These are phyloP conservation scores for Wickerhamiella sorbophila DNA, from an alignment of 805 yeast species.

Conservation along the genomic window DNA sequence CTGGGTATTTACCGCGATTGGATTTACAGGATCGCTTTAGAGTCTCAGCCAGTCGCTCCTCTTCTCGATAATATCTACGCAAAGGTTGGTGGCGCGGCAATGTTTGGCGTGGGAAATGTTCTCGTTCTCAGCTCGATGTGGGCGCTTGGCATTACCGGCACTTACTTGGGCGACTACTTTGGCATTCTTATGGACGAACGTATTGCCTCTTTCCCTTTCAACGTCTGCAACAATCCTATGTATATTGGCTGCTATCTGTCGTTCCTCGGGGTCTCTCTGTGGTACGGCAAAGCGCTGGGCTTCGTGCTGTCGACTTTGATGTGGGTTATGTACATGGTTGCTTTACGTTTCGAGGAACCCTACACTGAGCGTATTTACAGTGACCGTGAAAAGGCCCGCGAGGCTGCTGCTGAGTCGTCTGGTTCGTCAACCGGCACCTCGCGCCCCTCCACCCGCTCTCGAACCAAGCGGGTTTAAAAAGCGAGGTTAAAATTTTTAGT, in stretches of 20 bases:
- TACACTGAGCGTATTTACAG: conserved; percentile 87
- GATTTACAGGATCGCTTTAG: conserved; percentile 52
- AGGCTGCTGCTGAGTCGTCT: not conserved
- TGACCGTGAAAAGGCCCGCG: conserved; percentile 32
- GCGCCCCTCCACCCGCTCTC: not conserved
- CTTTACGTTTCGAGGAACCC: conserved; percentile 85
- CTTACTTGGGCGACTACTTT: conserved; percentile 93
- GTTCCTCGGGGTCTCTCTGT: conserved; percentile 80
- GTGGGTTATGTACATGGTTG: conserved; percentile 66
- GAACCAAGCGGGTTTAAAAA: not conserved
- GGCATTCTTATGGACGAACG: conserved; percentile 86
- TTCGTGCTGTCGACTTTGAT: conserved; percentile 58
- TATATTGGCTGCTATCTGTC: conserved; percentile 83
- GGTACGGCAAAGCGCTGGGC: conserved; percentile 86
- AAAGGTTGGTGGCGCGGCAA: conserved; percentile 37
- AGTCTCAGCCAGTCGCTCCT: conserved; percentile 51
- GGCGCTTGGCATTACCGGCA: conserved; percentile 87
- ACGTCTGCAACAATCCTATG: conserved; percentile 86
- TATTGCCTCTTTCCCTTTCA: conserved; percentile 89
- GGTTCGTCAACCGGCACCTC: not conserved
- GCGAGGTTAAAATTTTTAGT: not conserved
- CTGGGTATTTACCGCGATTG: conserved; percentile 75
- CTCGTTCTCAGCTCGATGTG: conserved; percentile 80
- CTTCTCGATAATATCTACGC: conserved; percentile 31
- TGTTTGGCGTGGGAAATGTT: conserved; percentile 58